Conservation (phyloP, 768 basidiomycete genomes). For the Leccinum variicolor region DNA sequence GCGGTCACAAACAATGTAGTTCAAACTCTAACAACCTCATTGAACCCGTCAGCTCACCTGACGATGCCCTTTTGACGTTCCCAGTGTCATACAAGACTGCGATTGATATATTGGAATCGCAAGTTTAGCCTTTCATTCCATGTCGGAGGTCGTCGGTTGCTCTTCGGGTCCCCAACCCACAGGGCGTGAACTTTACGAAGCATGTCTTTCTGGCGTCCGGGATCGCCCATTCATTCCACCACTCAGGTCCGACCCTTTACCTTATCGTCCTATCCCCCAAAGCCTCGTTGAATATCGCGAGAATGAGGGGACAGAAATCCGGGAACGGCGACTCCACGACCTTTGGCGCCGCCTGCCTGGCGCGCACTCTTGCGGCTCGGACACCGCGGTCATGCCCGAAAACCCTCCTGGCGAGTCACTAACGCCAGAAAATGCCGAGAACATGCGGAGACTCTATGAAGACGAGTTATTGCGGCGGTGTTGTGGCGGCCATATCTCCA, state of each 20-base stretch:
- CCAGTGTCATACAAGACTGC: conserved; percentile 5
- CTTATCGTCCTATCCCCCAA: conserved; percentile 39
- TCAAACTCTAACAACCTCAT: conserved; percentile 19
- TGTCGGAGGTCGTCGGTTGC: conserved; percentile 24
- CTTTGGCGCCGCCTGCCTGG: conserved; percentile 61
- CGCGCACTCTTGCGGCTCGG: conserved; percentile 25
- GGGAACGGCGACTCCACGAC: conserved; percentile 57
- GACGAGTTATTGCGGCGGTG: conserved; percentile 66
- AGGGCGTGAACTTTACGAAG: conserved; percentile 52
- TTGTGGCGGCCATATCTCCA: conserved; percentile 38
- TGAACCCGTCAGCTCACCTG: conserved; percentile 8
- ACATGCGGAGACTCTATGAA: conserved; percentile 69
- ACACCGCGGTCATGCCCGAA: conserved; percentile 18
- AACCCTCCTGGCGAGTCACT: conserved; percentile 26
- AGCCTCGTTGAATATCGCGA: conserved; percentile 62
- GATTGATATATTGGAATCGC: conserved; percentile 16
- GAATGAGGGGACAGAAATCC: conserved; percentile 58
- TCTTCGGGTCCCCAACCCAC: conserved; percentile 30
- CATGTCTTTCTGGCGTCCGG: conserved; percentile 48
- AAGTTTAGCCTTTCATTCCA: conserved; percentile 21
- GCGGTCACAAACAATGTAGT: conserved; percentile 31
- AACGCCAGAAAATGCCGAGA: conserved; percentile 54
- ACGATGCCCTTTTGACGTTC: conserved; percentile 30
- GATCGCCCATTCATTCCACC: conserved; percentile 56
- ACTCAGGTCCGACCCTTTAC: conserved; percentile 51